Evolutionary conservation across 2,329 filamentous ascomycete genomes (phyloP).

Genomic region (Diplocarpon mali): DNA sequence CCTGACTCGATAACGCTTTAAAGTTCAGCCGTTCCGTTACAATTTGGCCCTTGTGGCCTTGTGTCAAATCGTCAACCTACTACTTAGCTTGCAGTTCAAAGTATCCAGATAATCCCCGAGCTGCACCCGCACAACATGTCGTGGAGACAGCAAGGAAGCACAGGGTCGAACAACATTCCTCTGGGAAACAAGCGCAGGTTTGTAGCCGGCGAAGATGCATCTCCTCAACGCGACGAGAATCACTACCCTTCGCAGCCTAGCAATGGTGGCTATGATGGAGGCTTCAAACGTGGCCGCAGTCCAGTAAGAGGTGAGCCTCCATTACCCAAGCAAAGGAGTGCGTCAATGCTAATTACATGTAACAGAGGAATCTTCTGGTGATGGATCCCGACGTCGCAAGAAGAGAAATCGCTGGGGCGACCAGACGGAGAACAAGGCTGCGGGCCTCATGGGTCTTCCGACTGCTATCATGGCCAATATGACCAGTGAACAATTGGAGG

Average conservation of each 20-base stretch:
- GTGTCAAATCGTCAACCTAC: too few species aligned
- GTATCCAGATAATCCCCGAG: slow-evolving; percentile 2
- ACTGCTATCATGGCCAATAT: slow-evolving; percentile 96
- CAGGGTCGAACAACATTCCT: slow-evolving; percentile 96
- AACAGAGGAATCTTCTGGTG: slow-evolving; percentile 30
- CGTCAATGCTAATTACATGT: slow-evolving; percentile 9
- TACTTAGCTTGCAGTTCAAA: neutral
- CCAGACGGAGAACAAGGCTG: slow-evolving; percentile 94
- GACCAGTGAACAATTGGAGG: slow-evolving; percentile 96
- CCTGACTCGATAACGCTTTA: too few species aligned
- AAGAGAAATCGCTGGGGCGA: slow-evolving; percentile 99
- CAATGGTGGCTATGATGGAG: slow-evolving; percentile 22
- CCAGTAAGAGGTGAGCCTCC: slow-evolving; percentile 63
- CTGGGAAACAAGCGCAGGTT: slow-evolving; percentile 77
- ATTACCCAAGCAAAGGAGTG: neutral
- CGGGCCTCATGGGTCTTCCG: slow-evolving; percentile 91
- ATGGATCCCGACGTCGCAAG: slow-evolving; percentile 83
- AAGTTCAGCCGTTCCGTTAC: too few species aligned
- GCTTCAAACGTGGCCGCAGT: slow-evolving; percentile 80
- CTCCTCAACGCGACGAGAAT: slow-evolving; percentile 25
- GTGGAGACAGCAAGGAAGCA: slow-evolving; percentile 72
- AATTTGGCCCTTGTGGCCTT: too few species aligned
- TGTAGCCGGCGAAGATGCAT: slow-evolving; percentile 48
- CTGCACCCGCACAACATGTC: slow-evolving; percentile 36
- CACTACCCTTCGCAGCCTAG: slow-evolving; percentile 19